Percentiles rank a stretch among this genome's conserved stretches.
Conservation (phyloP, 2,329 filamentous ascomycete genomes). For the Diaporthe nobilis region DNA sequence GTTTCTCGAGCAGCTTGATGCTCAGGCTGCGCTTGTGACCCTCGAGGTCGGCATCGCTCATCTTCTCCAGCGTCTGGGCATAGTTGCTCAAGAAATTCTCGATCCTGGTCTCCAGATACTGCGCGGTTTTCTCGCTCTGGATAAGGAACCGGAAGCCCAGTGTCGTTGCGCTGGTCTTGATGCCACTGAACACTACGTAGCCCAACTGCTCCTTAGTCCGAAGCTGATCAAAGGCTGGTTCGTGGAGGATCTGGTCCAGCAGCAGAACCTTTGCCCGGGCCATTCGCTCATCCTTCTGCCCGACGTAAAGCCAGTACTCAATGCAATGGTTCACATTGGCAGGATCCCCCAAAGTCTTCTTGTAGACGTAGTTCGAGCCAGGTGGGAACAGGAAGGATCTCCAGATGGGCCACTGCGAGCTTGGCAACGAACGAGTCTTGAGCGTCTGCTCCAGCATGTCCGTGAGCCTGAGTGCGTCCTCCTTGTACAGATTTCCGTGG, state of each 20-base stretch:
- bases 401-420: conserved; percentile 83
- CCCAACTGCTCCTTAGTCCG: conserved; percentile 97
- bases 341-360: conserved; percentile 84
- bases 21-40: conserved; percentile 91
- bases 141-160: conserved; percentile 91
- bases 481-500: conserved; percentile 94
- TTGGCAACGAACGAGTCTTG: conserved; percentile 80
- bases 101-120: conserved; percentile 89
- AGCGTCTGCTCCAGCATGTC: conserved; percentile 85
- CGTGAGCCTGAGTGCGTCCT: conserved; percentile 89
- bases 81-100: conserved; percentile 85
- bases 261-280: conserved; percentile 84
- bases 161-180: conserved; percentile 79
- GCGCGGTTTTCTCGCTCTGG: conserved; percentile 88
- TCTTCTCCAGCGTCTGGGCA: conserved; percentile 75
- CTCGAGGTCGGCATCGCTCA: conserved; percentile 89
- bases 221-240: conserved; percentile 94
- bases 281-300: conserved; percentile 76
- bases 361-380: conserved; percentile 87
- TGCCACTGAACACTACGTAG: conserved; percentile 93
- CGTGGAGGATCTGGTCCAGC: conserved; percentile 90
- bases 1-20: conserved; percentile 87
- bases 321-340: conserved; percentile 92
- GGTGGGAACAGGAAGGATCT: conserved; percentile 83
- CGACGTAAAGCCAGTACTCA: conserved; percentile 82